Evolutionary conservation across 2,329 filamentous ascomycete species (phyloP).

Genomic region (Aspergillus neoniger): DNA sequence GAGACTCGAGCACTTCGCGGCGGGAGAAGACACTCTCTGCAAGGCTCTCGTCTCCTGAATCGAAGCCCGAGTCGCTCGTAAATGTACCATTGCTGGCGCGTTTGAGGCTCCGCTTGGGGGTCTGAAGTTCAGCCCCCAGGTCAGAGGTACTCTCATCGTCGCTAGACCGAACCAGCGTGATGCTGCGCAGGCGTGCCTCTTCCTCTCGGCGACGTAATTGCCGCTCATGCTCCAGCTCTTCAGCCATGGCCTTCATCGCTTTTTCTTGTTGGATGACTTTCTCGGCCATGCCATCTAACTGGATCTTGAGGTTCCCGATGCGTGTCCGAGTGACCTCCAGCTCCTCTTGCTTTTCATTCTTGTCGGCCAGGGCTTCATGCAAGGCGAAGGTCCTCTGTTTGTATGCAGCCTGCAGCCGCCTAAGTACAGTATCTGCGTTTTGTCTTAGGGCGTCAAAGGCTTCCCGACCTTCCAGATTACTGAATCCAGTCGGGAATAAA

Average conservation of each 20-base stretch:
- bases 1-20: conserved; percentile 36
- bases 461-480: conserved; percentile 53
- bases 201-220: conserved; percentile 42
- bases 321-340: conserved; percentile 62
- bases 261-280: conserved; percentile 58
- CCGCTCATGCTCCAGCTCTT: conserved; percentile 51
- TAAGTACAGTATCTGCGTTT: conserved; percentile 58
- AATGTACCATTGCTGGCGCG: conserved; percentile 44
- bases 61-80: conserved; percentile 60
- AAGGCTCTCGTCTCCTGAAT: conserved; percentile 58
- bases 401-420: conserved; percentile 59
- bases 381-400: conserved; percentile 54
- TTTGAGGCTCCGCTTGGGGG: conserved; percentile 36
- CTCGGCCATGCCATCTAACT: conserved; percentile 62
- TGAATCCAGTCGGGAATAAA: conserved; percentile 56
- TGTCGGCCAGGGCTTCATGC: conserved; percentile 55
- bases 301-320: conserved; percentile 59
- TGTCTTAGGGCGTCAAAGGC: conserved; percentile 59
- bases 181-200: conserved; percentile 39
- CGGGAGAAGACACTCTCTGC: conserved; percentile 52
- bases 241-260: conserved; percentile 55
- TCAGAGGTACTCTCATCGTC: conserved; percentile 38
- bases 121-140: conserved; percentile 36
- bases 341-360: conserved; percentile 61
- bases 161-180: conserved; percentile 31